These are phyloP conservation scores for Aaosphaeria arxii DNA, from an alignment of 2,329 filamentous ascomycete species.

Conservation along the genomic window DNA sequence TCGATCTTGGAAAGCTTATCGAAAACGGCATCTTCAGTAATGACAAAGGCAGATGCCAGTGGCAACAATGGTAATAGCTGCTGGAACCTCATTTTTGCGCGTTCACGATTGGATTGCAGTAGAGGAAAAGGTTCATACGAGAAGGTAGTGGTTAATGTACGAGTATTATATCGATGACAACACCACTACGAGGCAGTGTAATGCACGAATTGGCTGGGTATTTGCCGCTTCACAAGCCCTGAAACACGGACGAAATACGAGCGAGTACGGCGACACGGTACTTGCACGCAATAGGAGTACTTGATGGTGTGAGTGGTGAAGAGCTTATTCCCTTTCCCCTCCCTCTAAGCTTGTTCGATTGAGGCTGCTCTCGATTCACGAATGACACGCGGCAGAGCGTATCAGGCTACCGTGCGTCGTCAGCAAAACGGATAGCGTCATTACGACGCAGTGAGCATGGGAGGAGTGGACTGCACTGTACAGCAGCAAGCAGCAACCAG, in stretches of 20 bases:
- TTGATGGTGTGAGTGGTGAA: no score
- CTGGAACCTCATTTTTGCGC: constrained; percentile 47
- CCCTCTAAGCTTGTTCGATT: no score
- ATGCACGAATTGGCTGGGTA: constrained; percentile 8
- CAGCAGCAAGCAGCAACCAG: no score
- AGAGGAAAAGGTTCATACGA: constrained; percentile 4
- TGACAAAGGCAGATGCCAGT: constrained; percentile 50
- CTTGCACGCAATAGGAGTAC: no score
- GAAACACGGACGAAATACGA: constrained; percentile 5
- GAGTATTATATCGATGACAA: constrained; percentile 24
- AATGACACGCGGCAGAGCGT: no score
- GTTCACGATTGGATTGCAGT: constrained; percentile 2
- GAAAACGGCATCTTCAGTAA: constrained; percentile 51
- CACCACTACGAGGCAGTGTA: constrained; percentile 19
- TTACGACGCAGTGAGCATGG: no score
- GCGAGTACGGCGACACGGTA: constrained; percentile 2
- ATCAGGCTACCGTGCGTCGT: no score
- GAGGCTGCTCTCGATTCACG: no score
- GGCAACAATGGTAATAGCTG: constrained; percentile 50
- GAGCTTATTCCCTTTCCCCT: no score
- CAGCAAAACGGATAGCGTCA: no score
- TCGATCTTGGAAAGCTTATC: constrained; percentile 23
- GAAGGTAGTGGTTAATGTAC: constrained; percentile 2
- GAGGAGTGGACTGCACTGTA: no score
- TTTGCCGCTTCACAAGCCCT: neutral